These are phyloP conservation scores for Euphorbia corollata DNA, from an alignment of 441 rosid genomes.

Conservation along the genomic window DNA sequence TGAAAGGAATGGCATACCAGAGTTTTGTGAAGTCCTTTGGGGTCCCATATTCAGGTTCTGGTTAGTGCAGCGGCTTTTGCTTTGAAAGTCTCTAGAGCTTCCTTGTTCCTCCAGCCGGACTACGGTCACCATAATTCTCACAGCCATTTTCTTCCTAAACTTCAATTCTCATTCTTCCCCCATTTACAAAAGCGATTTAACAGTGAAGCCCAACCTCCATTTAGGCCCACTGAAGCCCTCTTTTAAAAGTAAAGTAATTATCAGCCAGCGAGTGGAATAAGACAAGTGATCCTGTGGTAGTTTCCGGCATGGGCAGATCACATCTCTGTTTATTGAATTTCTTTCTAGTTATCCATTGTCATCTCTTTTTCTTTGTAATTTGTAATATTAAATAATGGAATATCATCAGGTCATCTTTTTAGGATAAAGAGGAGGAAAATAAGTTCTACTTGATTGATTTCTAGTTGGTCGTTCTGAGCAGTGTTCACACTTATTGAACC, in stretches of 20 bases:
- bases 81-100: slow-evolving; percentile 6
- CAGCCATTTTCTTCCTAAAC: slow-evolving; percentile 1
- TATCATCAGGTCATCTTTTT: neutral
- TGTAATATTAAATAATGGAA: neutral
- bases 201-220: neutral
- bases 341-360: neutral
- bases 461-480: neutral
- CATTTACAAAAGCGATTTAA: neutral
- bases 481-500: neutral
- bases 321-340: neutral
- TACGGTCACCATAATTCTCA: slow-evolving; percentile 3
- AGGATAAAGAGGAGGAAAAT: neutral
- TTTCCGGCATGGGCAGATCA: neutral
- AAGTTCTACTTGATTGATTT: neutral
- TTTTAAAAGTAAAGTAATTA: no score
- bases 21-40: neutral
- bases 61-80: neutral
- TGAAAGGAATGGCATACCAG: slow-evolving; percentile 22
- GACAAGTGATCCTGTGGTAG: neutral
- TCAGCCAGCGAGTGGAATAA: no score
- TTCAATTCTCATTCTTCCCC: neutral
- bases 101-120: slow-evolving; percentile 19
- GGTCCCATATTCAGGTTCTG: neutral
- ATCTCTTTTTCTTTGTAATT: neutral
- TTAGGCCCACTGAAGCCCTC: slow-evolving; percentile 1